Evolutionary conservation across 75 land plant genomes (phyloP), one percentile per base, ranked within the genome.

Genomic region (Cupressus sempervirens): DNA sequence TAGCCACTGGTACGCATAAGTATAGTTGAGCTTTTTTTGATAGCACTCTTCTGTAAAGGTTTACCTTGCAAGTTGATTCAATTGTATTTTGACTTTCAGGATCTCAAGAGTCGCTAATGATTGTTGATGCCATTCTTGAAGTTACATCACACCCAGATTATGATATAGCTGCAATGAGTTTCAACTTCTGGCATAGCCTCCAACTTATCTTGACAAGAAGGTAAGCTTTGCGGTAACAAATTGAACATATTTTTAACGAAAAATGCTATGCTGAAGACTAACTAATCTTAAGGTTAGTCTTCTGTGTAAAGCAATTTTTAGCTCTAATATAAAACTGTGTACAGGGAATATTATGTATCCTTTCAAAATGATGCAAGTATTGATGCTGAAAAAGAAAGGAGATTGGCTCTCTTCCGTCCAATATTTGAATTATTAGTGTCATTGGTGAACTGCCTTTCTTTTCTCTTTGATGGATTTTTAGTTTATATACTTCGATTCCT

Each of bases 111-210:
- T 89, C 98, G 26, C 93, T 98, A 90, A 65, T 94, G 88, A 98
- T 98, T 38, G 94, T 98, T 3, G 91, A 93, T 82, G 98, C 99
- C 58, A 68, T 98, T 36, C 84, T 94, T 16, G 99, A 94, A 85
- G 98, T 96, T 79, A 93, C 98, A n/a, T 92, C 99, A n/a, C 97
- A 96, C 81, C 94, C 98, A 77, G 98, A 98, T 85, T 93, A 89
- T 89, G 91, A 93, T 84, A 98, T 98, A 88, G 93, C 99, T 74
- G 93, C 95, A 53, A 98, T 98, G 91, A 96, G 98, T 43, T 98
- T 92, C 86, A 96, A 96, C 87, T 98, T 98, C 81, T 98, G 99
- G 99, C 98, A 97, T 83, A 91, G 87, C 68, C 94, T 96, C 48
- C 96, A 94, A 89, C 77, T 85, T 83, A 87, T 73, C 32, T 88